These are phyloP conservation scores for Apiospora saccharicola DNA, from an alignment of 2,329 filamentous ascomycete genomes.

Conservation along the genomic window DNA sequence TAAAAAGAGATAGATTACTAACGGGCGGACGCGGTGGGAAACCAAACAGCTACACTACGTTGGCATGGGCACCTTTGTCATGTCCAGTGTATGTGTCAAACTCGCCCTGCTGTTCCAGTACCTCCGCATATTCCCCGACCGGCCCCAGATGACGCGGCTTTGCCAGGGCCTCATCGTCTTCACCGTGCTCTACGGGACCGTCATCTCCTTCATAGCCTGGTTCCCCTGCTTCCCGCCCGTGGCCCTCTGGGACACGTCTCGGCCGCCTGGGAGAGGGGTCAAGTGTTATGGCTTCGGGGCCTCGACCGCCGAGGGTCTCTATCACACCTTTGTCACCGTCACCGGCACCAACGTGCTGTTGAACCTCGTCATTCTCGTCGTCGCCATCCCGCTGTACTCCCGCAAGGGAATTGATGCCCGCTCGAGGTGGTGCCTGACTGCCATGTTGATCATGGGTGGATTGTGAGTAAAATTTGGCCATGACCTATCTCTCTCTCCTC, in stretches of 20 bases:
- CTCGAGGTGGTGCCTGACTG: conserved; percentile 27
- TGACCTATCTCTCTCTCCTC: neutral
- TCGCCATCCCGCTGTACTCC: conserved; percentile 32
- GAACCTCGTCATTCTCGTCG: conserved; percentile 32
- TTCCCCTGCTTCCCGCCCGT: conserved; percentile 37
- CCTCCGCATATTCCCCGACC: conserved; percentile 35
- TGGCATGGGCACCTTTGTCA: neutral
- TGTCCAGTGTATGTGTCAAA: conserved; percentile 32
- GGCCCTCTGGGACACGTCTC: conserved; percentile 32
- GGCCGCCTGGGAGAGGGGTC: neutral
- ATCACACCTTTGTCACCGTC: conserved; percentile 30
- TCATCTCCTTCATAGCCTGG: conserved; percentile 37
- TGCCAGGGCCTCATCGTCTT: conserved; percentile 36
- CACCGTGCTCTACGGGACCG: conserved; percentile 37
- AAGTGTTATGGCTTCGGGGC: conserved; percentile 36
- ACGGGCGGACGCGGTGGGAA: neutral
- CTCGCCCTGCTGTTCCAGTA: conserved; percentile 40
- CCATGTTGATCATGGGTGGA: conserved; percentile 32
- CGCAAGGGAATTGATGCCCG: conserved; percentile 26
- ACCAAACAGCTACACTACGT: neutral
- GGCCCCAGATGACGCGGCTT: conserved; percentile 30
- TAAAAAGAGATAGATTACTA: neutral
- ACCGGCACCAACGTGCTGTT: conserved; percentile 32
- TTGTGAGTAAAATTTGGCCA: conserved; percentile 28
- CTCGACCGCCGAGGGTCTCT: conserved; percentile 27